phyloP scores from a whole-genome alignment of 2,329 filamentous ascomycete species.

The Nemania abortiva region DNA sequence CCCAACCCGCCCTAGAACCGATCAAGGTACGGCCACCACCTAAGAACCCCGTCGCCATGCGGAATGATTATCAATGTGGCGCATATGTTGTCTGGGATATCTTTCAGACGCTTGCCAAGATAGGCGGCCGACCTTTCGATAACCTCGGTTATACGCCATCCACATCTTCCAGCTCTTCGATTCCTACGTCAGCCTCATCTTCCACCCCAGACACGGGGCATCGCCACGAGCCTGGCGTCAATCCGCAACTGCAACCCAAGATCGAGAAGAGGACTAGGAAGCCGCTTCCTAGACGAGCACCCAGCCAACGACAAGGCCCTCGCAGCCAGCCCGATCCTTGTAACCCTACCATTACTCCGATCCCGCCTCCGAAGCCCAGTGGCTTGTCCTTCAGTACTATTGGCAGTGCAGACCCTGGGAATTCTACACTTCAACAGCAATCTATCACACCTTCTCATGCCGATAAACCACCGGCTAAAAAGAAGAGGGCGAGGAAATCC shows the following conservation, averaged over 20 bases:
- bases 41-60: constrained; percentile 51
- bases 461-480: constrained; percentile 14
- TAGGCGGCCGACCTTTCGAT: constrained; percentile 50
- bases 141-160: constrained; percentile 53
- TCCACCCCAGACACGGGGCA: constrained; percentile 33
- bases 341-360: background rate
- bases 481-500: constrained; percentile 56
- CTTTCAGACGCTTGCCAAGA: constrained; percentile 50
- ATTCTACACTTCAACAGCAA: background rate
- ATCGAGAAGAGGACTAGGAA: constrained; percentile 23
- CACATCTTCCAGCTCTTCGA: constrained; percentile 51
- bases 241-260: background rate
- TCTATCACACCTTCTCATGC: background rate
- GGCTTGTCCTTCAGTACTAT: background rate
- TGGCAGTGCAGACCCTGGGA: background rate
- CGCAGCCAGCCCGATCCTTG: background rate
- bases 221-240: background rate
- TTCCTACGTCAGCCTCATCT: constrained; percentile 49
- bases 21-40: constrained; percentile 45
- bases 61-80: constrained; percentile 51
- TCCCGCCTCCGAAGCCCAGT: background rate
- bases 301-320: constrained; percentile 2
- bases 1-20: constrained; percentile 39
- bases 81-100: constrained; percentile 52
- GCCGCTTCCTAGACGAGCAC: constrained; percentile 17